phyloP scores from a whole-genome alignment of 352 stramenopile species.

The Pythium biforme region DNA sequence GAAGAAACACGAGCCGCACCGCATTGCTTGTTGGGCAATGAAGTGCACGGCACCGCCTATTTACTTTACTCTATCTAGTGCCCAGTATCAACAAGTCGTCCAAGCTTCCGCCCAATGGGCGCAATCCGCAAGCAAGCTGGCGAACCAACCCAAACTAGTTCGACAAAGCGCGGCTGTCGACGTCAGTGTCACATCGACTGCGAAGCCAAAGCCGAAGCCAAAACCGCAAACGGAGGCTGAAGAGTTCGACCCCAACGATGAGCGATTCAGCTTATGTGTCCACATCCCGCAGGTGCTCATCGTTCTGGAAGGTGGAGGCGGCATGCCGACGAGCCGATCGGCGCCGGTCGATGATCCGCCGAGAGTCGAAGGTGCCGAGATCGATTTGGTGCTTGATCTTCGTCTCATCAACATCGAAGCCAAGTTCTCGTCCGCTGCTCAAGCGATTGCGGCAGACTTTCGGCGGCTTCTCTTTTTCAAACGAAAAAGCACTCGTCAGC shows the following conservation, averaged over 20 bases:
- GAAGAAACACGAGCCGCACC: slow-evolving; percentile 42
- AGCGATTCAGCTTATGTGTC: slow-evolving; percentile 55
- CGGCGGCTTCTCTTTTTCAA: slow-evolving; percentile 49
- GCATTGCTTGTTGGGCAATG: slow-evolving; percentile 53
- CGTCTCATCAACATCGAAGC: slow-evolving; percentile 59
- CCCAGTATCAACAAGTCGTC: slow-evolving; percentile 67
- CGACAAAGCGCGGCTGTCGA: slow-evolving; percentile 17
- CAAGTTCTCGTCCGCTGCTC: slow-evolving; percentile 55
- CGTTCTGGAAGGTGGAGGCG: slow-evolving; percentile 51
- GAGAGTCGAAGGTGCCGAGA: slow-evolving; percentile 18
- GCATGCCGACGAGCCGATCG: not conserved
- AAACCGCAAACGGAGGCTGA: slow-evolving; percentile 5
- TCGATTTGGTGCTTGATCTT: slow-evolving; percentile 66
- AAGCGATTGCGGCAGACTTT: slow-evolving; percentile 49
- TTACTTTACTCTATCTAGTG: slow-evolving; percentile 64
- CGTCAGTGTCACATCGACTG: slow-evolving; percentile 1
- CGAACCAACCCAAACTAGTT: slow-evolving; percentile 8
- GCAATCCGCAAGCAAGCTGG: slow-evolving; percentile 25
- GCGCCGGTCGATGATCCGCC: not conserved
- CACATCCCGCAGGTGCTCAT: slow-evolving; percentile 68
- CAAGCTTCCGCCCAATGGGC: slow-evolving; percentile 62
- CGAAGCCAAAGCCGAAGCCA: slow-evolving; percentile 3
- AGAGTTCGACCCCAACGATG: slow-evolving; percentile 62
- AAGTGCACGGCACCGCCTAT: slow-evolving; percentile 69
- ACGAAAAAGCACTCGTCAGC: slow-evolving; percentile 17